phyloP scores from a whole-genome alignment of 179 eudicot species.

The Heliamphora pulchella region DNA sequence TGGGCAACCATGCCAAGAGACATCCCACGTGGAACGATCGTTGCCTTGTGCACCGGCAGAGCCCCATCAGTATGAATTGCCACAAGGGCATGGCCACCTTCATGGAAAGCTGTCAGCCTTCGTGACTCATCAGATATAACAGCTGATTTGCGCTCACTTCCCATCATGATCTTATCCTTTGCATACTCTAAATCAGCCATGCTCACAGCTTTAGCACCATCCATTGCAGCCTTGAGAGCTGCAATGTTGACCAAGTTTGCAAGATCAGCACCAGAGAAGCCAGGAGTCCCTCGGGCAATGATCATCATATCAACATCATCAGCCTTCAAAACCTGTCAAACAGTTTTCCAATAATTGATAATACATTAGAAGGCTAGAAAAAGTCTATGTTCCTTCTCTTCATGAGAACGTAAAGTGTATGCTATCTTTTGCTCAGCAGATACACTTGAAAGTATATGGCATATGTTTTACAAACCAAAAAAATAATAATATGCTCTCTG shows the following conservation, averaged over 20 bases:
- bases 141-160: slow-evolving; percentile 51
- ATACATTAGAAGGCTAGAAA: not conserved
- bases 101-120: slow-evolving; percentile 57
- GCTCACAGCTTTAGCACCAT: slow-evolving; percentile 41
- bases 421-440: not conserved
- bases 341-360: not conserved
- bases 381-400: not conserved
- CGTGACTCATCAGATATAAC: slow-evolving; percentile 73
- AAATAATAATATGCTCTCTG: not conserved
- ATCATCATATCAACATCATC: slow-evolving; percentile 81
- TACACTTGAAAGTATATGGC: too few species aligned
- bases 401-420: not conserved
- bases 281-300: slow-evolving; percentile 77
- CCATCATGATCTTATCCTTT: slow-evolving; percentile 48
- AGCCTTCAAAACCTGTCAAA: slow-evolving; percentile 58
- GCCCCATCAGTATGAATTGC: slow-evolving; percentile 51
- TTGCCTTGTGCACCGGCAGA: slow-evolving; percentile 48
- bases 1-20: slow-evolving; percentile 60
- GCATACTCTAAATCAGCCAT: slow-evolving; percentile 44
- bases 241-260: slow-evolving; percentile 51
- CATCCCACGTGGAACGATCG: slow-evolving; percentile 49
- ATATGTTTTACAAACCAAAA: too few species aligned
- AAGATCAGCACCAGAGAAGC: slow-evolving; percentile 52
- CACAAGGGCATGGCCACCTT: slow-evolving; percentile 54
- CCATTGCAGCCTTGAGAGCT: slow-evolving; percentile 52